Conservation (phyloP, 805 yeast species). For the Candida manassasensis region DNA sequence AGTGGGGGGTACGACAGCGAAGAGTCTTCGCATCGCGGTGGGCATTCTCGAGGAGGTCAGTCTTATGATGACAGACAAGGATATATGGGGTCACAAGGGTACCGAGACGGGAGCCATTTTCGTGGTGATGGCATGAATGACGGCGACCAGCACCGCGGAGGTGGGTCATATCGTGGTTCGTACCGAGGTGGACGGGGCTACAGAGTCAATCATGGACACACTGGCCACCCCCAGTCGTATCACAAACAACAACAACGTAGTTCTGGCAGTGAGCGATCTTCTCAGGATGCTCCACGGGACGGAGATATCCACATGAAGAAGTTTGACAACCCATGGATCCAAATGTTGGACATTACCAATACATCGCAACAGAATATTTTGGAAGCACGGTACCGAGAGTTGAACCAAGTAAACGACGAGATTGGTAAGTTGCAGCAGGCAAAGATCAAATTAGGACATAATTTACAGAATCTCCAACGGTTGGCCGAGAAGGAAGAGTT, state of each 20-base stretch:
- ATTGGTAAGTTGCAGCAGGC: conserved; percentile 22
- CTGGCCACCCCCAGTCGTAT: too few relatives aligned
- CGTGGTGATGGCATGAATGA: too few relatives aligned
- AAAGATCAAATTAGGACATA: conserved; percentile 16
- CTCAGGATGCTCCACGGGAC: not conserved
- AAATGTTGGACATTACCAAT: conserved; percentile 24
- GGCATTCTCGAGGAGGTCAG: not conserved
- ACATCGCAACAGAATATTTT: conserved; percentile 20
- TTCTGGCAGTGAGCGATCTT: too few relatives aligned
- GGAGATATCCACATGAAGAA: conserved; percentile 7
- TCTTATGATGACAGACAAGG: not conserved
- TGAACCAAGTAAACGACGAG: conserved; percentile 20
- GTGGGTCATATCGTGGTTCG: conserved; percentile 13
- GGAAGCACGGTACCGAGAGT: conserved; percentile 22
- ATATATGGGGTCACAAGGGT: too few relatives aligned
- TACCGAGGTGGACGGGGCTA: conserved; percentile 15
- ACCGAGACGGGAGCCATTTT: too few relatives aligned
- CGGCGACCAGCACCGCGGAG: conserved; percentile 10
- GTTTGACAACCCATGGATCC: conserved; percentile 30
- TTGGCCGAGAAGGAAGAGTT: conserved; percentile 29
- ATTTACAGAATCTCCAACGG: conserved; percentile 15
- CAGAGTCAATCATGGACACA: too few relatives aligned
- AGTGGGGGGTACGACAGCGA: not conserved
- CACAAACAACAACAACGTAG: too few relatives aligned
- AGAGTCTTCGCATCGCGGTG: not conserved